These are phyloP conservation scores for Kodamaea plutei DNA, from an alignment of 1,139 yeast genomes.

Conservation along the genomic window DNA sequence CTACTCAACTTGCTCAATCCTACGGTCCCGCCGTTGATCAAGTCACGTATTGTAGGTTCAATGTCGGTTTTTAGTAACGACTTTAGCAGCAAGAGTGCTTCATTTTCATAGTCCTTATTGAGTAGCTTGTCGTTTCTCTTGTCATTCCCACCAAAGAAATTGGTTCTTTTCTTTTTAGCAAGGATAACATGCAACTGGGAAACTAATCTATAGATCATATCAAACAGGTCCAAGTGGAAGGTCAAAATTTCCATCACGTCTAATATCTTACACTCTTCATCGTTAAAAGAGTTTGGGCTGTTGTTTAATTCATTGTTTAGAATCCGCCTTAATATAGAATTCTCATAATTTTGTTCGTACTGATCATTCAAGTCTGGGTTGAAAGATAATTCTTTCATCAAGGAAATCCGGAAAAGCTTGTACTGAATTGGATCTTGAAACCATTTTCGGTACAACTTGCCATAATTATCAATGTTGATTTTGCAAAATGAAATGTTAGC, in stretches of 20 bases:
- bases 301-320: constrained; percentile 13
- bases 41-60: constrained; percentile 1
- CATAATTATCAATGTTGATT: constrained; percentile 9
- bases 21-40: constrained; percentile 10
- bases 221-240: constrained; percentile 14
- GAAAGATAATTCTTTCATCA: constrained; percentile 13
- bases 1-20: constrained; percentile 9
- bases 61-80: constrained; percentile 1
- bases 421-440: constrained; percentile 4
- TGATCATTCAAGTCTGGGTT: constrained; percentile 11
- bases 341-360: constrained; percentile 14
- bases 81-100: no score
- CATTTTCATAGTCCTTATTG: no score
- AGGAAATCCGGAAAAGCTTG: constrained; percentile 10
- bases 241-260: constrained; percentile 18
- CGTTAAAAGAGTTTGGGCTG: constrained; percentile 16
- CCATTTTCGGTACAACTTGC: constrained; percentile 8
- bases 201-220: constrained; percentile 5
- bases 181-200: constrained; percentile 4
- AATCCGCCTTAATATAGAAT: constrained; percentile 14
- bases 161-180: constrained; percentile 1
- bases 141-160: neutral
- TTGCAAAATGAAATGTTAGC: constrained; percentile 8
- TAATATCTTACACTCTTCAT: constrained; percentile 15
- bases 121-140: neutral